A percentile compares a stretch with the other conserved stretches of the same genome.
Conservation (phyloP, 139 green algal species). For the Desmodesmus armatus region DNA sequence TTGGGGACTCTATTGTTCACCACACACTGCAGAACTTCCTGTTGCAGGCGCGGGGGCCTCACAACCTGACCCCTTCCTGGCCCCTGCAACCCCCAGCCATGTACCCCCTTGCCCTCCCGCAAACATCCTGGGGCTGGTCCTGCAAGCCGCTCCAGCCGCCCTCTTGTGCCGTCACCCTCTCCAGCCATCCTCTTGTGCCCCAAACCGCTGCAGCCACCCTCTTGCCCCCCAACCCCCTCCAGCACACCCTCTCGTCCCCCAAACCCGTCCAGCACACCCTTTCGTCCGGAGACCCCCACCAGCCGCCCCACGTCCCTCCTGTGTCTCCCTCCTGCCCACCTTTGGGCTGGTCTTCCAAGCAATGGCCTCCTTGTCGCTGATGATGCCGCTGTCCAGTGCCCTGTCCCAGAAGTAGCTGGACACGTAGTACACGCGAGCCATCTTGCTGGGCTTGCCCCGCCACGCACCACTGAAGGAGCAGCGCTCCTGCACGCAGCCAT, state of each 20-base stretch:
- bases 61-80: too few species aligned
- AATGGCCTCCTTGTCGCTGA: conserved; percentile 53
- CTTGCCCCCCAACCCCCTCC: too few species aligned
- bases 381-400: conserved; percentile 67
- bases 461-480: conserved; percentile 96
- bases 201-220: background rate
- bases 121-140: too few species aligned
- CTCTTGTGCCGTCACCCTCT: too few species aligned
- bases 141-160: too few species aligned
- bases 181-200: too few species aligned
- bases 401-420: conserved; percentile 98
- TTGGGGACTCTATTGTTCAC: too few species aligned
- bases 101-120: too few species aligned
- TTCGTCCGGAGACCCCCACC: background rate
- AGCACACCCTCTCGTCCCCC: background rate
- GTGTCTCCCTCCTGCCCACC: conserved; percentile 38
- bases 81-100: too few species aligned
- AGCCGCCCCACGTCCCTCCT: background rate
- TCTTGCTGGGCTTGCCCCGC: conserved; percentile 70
- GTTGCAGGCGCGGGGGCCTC: too few species aligned
- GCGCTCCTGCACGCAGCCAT: conserved; percentile 61
- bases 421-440: conserved; percentile 82
- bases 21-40: too few species aligned
- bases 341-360: conserved; percentile 54
- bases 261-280: background rate